Base-by-base conservation (phyloP, 2,329 filamentous ascomycete species). In the Pseudogymnoascus destructans region DNA sequence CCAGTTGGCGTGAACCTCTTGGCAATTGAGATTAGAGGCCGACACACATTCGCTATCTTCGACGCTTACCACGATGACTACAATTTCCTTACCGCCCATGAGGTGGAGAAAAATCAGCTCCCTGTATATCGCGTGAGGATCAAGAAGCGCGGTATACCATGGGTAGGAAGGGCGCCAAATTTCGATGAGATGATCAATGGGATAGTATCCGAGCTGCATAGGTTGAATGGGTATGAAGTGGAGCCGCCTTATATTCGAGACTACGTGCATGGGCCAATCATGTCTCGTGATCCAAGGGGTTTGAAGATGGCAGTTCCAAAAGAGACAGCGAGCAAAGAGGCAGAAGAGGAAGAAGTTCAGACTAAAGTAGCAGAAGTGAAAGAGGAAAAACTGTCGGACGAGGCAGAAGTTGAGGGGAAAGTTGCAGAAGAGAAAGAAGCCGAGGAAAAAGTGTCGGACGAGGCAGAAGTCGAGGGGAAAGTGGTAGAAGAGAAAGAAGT, bases 371-470 rank as follows among this genome's bases (percentile, higher is more conserved):
- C 35, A 40, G 23, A 25, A 36, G 13, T 42, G 46, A 54, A 59
- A 52, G 49, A 32, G 9, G 36, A n/a, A n/a, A n/a, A n/a, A n/a
- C n/a, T n/a, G n/a, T n/a, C n/a, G n/a, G n/a, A 55, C 25, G 5
- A 57, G 21, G 32, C 58, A 60, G 3, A 61, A 58, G 9, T 64
- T 61, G 33, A 63, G 62, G 8, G 11, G 9, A n/a, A 65, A 66
- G 60, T 57, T 62, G 54, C 66, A 64, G 65, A 63, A 61, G 19
- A 64, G 64, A 8, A 61, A 17, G 36, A 56, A 52, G 35, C 19
- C 19, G 19, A 23, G n/a, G 9, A 38, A 11, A 8, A 49, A 52
- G 17, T 27, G 11, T 6, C 23, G n/a, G 9, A 56, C 15, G 36
- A 19, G 25, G 21, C 35, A 61, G 60, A 57, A 23, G 33, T 15